Conservation (phyloP, 805 yeast species). For the Yarrowia sp. region DNA sequence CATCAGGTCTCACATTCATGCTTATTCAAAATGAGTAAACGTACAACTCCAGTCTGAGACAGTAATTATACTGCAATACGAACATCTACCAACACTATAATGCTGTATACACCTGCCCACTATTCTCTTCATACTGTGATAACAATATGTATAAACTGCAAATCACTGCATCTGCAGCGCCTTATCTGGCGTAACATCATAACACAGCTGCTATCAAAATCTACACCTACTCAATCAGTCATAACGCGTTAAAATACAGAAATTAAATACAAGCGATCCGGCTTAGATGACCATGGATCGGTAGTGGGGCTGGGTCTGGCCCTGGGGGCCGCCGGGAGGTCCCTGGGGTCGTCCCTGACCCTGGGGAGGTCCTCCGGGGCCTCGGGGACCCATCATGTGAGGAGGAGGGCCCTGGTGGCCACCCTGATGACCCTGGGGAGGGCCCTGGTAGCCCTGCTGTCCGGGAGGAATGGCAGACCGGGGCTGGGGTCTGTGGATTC, state of each 20-base stretch:
- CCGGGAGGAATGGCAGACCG: constrained; percentile 18
- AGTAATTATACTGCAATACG: too few relatives aligned
- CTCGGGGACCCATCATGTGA: constrained; percentile 23
- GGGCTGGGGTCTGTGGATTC: constrained; percentile 20
- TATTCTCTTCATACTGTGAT: too few relatives aligned
- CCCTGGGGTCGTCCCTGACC: constrained; percentile 20
- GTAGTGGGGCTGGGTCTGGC: constrained; percentile 23
- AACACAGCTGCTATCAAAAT: not conserved
- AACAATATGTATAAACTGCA: too few relatives aligned
- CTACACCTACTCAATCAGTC: not conserved
- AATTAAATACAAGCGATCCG: constrained; percentile 18
- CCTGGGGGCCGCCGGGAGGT: constrained; percentile 4
- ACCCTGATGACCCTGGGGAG: constrained; percentile 20
- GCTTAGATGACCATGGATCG: constrained; percentile 26
- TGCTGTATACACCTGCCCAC: too few relatives aligned
- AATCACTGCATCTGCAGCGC: too few relatives aligned
- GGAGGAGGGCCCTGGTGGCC: constrained; percentile 22
- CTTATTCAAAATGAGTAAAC: too few relatives aligned
- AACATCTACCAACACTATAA: too few relatives aligned
- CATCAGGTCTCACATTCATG: too few relatives aligned
- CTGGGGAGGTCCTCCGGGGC: constrained; percentile 26
- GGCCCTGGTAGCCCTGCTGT: constrained; percentile 6
- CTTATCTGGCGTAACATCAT: too few relatives aligned
- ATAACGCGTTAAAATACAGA: constrained; percentile 19
- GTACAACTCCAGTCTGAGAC: too few relatives aligned